phyloP scores from a whole-genome alignment of 2,329 filamentous ascomycete genomes.

The Fulvia fulva region DNA sequence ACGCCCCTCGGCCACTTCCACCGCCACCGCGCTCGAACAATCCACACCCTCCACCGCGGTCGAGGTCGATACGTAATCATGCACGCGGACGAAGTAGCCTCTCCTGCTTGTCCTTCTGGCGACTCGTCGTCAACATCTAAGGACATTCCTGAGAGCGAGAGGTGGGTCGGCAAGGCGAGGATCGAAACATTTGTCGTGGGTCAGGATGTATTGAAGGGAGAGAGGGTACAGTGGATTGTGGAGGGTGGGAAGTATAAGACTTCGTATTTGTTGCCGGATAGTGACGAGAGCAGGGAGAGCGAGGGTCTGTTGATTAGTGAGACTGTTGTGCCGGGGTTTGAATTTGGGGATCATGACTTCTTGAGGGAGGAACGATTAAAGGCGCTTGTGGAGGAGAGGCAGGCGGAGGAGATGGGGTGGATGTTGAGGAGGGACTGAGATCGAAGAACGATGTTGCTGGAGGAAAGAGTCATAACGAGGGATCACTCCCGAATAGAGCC shows the following conservation, averaged over 20 bases:
- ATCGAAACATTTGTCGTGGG: constrained; percentile 65
- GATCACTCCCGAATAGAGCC: too few species aligned
- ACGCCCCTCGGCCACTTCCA: constrained; percentile 48
- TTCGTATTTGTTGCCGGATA: constrained; percentile 54
- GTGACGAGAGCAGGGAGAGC: constrained; percentile 33
- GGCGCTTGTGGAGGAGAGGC: constrained; percentile 51
- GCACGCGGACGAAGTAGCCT: constrained; percentile 49
- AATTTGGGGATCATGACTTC: constrained; percentile 65
- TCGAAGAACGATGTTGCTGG: background rate
- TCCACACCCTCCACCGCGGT: constrained; percentile 63
- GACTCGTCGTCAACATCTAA: constrained; percentile 50
- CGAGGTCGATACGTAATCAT: constrained; percentile 62
- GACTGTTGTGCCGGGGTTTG: constrained; percentile 65
- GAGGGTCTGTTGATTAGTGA: constrained; percentile 62
- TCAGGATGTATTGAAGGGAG: constrained; percentile 52
- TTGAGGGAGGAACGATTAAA: constrained; percentile 50
- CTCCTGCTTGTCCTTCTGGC: constrained; percentile 16
- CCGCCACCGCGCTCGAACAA: constrained; percentile 22
- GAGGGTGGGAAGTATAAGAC: constrained; percentile 65
- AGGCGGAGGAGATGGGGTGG: constrained; percentile 47
- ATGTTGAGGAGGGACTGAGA: constrained; percentile 32
- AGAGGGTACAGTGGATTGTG: constrained; percentile 65
- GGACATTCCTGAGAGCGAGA: constrained; percentile 49
- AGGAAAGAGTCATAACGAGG: too few species aligned
- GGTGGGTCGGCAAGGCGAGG: constrained; percentile 39